phyloP scores from a whole-genome alignment of 768 basidiomycete genomes.

The Strobilomyces dryophilus region DNA sequence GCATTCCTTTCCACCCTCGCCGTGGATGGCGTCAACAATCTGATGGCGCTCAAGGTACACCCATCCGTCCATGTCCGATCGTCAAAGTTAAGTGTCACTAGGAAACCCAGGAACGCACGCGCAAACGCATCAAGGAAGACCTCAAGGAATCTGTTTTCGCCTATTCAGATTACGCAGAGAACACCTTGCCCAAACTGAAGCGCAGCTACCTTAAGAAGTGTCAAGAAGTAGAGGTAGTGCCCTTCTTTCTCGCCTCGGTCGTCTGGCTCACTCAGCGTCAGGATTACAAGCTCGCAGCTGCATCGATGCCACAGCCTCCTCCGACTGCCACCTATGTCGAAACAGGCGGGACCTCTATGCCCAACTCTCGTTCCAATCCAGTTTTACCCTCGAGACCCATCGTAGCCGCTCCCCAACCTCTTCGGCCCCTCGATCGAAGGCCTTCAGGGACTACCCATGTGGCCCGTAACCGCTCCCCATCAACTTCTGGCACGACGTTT shows the following conservation, averaged over 20 bases:
- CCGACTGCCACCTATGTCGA: constrained; percentile 34
- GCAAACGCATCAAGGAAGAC: constrained; percentile 89
- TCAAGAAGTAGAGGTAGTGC: constrained; percentile 76
- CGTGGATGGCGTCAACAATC: constrained; percentile 67
- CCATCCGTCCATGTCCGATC: not conserved
- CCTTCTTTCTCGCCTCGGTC: constrained; percentile 1
- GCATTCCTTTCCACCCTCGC: constrained; percentile 73
- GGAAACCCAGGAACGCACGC: constrained; percentile 91
- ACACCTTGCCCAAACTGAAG: constrained; percentile 76
- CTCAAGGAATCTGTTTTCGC: constrained; percentile 71
- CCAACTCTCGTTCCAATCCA: constrained; percentile 42
- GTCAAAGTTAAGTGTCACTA: constrained; percentile 25
- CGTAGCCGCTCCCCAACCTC: constrained; percentile 69
- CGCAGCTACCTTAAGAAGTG: constrained; percentile 79
- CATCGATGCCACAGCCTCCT: constrained; percentile 29
- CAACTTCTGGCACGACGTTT: constrained; percentile 74
- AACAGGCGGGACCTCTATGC: constrained; percentile 25
- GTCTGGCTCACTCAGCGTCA: constrained; percentile 26
- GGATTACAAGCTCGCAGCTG: constrained; percentile 59
- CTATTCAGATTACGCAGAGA: constrained; percentile 81
- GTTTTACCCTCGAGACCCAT: constrained; percentile 45
- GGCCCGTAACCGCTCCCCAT: constrained; percentile 70
- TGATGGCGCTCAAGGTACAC: constrained; percentile 62
- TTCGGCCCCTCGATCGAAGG: constrained; percentile 70
- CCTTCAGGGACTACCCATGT: constrained; percentile 56